Evolutionary conservation across 2,329 filamentous ascomycete species (phyloP), one percentile per base, ranked within the genome.

Genomic region (Aspergillus melleus): DNA sequence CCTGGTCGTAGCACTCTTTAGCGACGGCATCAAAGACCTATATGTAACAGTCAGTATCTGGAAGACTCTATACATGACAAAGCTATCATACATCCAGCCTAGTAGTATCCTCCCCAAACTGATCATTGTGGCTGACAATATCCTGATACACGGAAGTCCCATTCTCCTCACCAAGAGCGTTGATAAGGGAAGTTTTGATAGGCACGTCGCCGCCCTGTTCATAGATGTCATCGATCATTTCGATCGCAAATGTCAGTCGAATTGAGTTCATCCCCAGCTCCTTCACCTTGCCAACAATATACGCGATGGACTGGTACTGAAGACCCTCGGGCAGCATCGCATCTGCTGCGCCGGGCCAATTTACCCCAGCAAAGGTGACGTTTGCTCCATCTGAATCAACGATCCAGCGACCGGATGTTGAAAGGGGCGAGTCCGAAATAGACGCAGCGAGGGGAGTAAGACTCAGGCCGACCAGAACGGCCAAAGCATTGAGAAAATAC

Each of bases 11-110:
- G 32, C 83, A 81, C 67, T 88, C 86, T 0, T 79, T 81, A 1
- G 85, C 86, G 3, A 89, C 81, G 2, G 85, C 85, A 66, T 89
- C 86, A 68, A 84, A 89, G 0, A 87, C 80, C 66, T 67, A 47
- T 36, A 29, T 12, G 0, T 14, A 11, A 36, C 10, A 12, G 4
- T 36, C 12, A 36, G 32, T 36, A 10, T 36, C 11, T 14, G 32
- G 26, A 12, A 36, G 2, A 3, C 1, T 14, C 10, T 12, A 11
- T 10, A 36, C 12, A 36, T 1, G 32, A 36, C 12, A 12, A 36
- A 14, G 10, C 3, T 36, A 36, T 14, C 32, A 2, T 2, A 36
- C 32, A 14, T 36, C 32, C 4, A 69, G 52, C 22, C 76, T 69
- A 30, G 74, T 77, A 0, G 76, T 78, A 29, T 75, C 70, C 3